These are phyloP conservation scores for Hyphodiscus hymeniophilus DNA, from an alignment of 495 filamentous ascomycete genomes.

Conservation along the genomic window DNA sequence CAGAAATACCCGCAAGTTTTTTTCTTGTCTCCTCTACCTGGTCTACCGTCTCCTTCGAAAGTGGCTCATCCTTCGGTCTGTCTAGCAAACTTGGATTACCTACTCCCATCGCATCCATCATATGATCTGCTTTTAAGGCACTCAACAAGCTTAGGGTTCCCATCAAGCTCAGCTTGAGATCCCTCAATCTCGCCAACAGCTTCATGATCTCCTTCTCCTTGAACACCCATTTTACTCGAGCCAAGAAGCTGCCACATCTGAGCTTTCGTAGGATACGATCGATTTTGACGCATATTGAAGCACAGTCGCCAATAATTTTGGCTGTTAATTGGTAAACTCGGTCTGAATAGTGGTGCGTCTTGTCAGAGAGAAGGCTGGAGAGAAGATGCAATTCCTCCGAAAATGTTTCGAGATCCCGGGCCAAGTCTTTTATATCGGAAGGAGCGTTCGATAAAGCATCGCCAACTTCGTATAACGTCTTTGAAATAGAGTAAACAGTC, in stretches of 20 bases:
- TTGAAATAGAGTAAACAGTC: slow-evolving; percentile 3
- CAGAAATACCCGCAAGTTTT: neutral
- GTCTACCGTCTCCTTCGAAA: neutral
- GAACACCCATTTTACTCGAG: slow-evolving; percentile 4
- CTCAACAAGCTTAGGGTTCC: neutral
- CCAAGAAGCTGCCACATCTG: neutral
- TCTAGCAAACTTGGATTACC: neutral
- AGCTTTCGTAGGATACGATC: slow-evolving; percentile 2
- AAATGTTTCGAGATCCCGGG: slow-evolving; percentile 7
- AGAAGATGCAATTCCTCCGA: slow-evolving; percentile 3
- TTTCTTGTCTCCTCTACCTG: neutral
- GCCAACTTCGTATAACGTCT: neutral
- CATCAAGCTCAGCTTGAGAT: slow-evolving; percentile 6
- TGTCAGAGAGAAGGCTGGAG: neutral
- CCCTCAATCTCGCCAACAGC: slow-evolving; percentile 2
- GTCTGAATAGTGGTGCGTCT: neutral
- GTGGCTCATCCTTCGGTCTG: neutral
- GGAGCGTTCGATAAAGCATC: neutral
- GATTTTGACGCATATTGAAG: slow-evolving; percentile 5
- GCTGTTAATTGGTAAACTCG: neutral
- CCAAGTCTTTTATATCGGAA: slow-evolving; percentile 3
- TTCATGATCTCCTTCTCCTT: slow-evolving; percentile 8
- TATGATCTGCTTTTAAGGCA: slow-evolving; percentile 2
- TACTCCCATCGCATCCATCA: slow-evolving; percentile 1
- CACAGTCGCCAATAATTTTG: slow-evolving; percentile 8